phyloP scores from a whole-genome alignment of 2,329 filamentous ascomycete genomes.

The Paecilomyces dactylethromorphus region DNA sequence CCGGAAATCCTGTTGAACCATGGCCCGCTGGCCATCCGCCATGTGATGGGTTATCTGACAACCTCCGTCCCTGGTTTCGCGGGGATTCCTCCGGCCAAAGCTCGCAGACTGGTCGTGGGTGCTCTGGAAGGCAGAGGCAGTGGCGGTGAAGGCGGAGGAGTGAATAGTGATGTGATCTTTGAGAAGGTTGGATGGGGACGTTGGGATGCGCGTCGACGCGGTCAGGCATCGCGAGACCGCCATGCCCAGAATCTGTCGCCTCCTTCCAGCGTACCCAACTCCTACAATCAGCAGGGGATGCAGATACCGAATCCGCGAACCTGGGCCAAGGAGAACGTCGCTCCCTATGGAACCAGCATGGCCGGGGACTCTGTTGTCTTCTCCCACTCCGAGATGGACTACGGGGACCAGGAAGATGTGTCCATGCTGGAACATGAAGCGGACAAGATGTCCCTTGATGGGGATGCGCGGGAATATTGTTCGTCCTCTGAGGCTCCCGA shows the following conservation, averaged over 20 bases:
- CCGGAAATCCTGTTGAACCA: slow-evolving; percentile 85
- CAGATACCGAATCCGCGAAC: slow-evolving; percentile 38
- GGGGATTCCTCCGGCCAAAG: slow-evolving; percentile 80
- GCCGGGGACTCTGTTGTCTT: slow-evolving; percentile 67
- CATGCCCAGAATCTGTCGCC: slow-evolving; percentile 36
- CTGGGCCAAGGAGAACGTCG: slow-evolving; percentile 24
- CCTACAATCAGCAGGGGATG: slow-evolving; percentile 39
- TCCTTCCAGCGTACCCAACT: slow-evolving; percentile 44
- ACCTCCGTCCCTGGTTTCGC: slow-evolving; percentile 91
- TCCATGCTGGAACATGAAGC: slow-evolving; percentile 76
- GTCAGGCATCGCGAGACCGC: slow-evolving; percentile 43
- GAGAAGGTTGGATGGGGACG: slow-evolving; percentile 97
- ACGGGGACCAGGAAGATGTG: slow-evolving; percentile 52
- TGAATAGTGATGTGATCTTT: slow-evolving; percentile 57
- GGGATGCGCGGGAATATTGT: slow-evolving; percentile 56
- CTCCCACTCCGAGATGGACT: slow-evolving; percentile 61
- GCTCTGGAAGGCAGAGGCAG: slow-evolving; percentile 75
- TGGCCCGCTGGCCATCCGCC: slow-evolving; percentile 85
- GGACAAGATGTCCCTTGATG: slow-evolving; percentile 89
- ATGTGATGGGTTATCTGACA: slow-evolving; percentile 91
- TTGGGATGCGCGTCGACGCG: slow-evolving; percentile 78
- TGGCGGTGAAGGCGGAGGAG: slow-evolving; percentile 46
- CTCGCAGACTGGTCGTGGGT: slow-evolving; percentile 83
- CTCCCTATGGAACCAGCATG: slow-evolving; percentile 54
- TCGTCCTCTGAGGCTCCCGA: slow-evolving; percentile 68